Evolutionary conservation across 306 rosid species (phyloP), one percentile per base, ranked within the genome.

Genomic region (Arachis stenosperma): DNA sequence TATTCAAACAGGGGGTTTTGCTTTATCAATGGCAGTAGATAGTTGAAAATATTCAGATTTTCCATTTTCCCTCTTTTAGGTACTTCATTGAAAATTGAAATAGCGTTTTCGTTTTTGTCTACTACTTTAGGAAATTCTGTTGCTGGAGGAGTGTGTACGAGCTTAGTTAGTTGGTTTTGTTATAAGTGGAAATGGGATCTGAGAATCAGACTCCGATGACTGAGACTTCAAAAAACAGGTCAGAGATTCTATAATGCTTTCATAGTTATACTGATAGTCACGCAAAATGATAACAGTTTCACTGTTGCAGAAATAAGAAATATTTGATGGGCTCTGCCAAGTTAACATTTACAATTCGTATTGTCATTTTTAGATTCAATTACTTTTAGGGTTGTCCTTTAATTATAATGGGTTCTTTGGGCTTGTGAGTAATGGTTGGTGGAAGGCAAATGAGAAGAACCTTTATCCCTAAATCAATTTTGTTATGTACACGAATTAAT

Each of bases 161-260:
- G 65, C 44, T 61, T 37, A 30, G 2, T 69, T 76, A 30, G 2
- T 69, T 76, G 57, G 53, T 46, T 79, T 74, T 70, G 77, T 69
- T 57, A 62, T 52, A n/a, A n/a, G 57, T 52, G 15, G 15, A 67
- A 33, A 90, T 87, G 88, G 88, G 85, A 66, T 88, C 95, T 7
- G 88, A 78, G 71, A 85, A 78, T 69, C 74, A 75, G 56, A 75
- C 74, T 66, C 85, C 88, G 8, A 46, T 69, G 85, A 83, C 53
- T 79, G 81, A 70, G 81, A 68, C 76, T 8, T 76, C 88, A 9
- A 63, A 46, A 48, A 82, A 42, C 56, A 61, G 80, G 94, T 89
- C 7, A 81, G 83, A 50, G 13, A 61, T 63, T 69, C 2, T 60
- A 60, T 33, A 33, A 15, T 71, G 73, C 22, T 53, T 75, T 67